Evolutionary conservation across 129 eudicot species (phyloP).

Genomic region (Sambucus nigra): DNA sequence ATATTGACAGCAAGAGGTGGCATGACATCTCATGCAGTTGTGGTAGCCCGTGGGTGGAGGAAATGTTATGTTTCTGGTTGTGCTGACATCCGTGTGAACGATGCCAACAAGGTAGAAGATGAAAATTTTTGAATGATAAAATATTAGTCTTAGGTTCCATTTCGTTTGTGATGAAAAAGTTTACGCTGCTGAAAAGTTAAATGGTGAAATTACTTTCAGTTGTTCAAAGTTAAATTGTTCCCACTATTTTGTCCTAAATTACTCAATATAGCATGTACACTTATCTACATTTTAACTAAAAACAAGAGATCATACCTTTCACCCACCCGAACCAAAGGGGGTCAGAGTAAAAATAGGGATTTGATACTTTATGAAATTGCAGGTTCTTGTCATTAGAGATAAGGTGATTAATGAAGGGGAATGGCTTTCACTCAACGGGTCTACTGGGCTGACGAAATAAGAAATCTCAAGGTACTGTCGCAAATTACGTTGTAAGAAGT

Average conservation of each 20-base stretch:
- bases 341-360: too few species aligned
- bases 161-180: not conserved
- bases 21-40: conserved; percentile 99
- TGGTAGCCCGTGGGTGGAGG: conserved; percentile 99
- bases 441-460: conserved; percentile 85
- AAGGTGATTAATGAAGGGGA: conserved; percentile 75
- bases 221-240: too few species aligned
- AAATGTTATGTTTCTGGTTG: conserved; percentile 98
- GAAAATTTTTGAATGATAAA: not conserved
- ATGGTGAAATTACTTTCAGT: too few species aligned
- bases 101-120: conserved; percentile 51
- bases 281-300: too few species aligned
- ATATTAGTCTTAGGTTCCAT: not conserved
- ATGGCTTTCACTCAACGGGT: conserved; percentile 94
- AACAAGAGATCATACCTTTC: too few species aligned
- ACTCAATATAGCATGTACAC: too few species aligned
- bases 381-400: conserved; percentile 60
- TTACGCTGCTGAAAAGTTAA: too few species aligned
- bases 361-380: conserved; percentile 8
- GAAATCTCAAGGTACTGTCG: conserved; percentile 63
- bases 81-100: conserved; percentile 85
- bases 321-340: too few species aligned
- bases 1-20: conserved; percentile 97
- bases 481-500: not conserved
- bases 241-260: too few species aligned